Conservation (phyloP, 2,329 filamentous ascomycete genomes). For the Fusarium musae region DNA sequence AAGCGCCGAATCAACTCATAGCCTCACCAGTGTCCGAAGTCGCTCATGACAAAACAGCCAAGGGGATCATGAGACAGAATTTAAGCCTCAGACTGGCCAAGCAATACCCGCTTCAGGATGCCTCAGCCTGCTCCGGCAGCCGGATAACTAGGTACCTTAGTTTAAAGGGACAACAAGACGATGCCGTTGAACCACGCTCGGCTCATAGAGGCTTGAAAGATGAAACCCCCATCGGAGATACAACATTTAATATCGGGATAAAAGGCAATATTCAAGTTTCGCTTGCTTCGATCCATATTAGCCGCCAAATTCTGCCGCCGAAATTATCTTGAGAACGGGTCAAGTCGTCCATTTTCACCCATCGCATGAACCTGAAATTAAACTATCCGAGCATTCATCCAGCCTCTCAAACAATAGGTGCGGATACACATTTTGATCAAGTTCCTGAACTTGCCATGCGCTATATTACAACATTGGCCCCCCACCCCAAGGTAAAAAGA, state of each 20-base stretch:
- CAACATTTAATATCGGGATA: constrained; percentile 4
- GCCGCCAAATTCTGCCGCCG: constrained; percentile 30
- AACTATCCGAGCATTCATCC: constrained; percentile 14
- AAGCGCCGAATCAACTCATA: constrained; percentile 35
- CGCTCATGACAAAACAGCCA: constrained; percentile 36
- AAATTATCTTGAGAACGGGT: constrained; percentile 19
- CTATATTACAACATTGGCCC: constrained; percentile 19
- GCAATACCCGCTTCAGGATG: constrained; percentile 11
- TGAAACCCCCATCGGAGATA: constrained; percentile 7
- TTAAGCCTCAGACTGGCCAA: constrained; percentile 5
- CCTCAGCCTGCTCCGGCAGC: constrained; percentile 1
- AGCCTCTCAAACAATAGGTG: background rate
- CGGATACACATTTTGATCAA: constrained; percentile 19
- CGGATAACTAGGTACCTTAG: background rate
- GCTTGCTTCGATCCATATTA: constrained; percentile 19
- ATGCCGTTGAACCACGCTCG: constrained; percentile 10
- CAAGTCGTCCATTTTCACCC: constrained; percentile 17
- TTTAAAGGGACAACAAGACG: background rate
- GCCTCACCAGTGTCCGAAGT: constrained; percentile 41
- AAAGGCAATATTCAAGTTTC: constrained; percentile 18
- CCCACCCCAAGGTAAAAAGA: constrained; percentile 28
- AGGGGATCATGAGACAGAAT: constrained; percentile 9
- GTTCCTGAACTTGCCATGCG: constrained; percentile 32
- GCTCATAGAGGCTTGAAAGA: constrained; percentile 2
- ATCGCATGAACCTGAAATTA: constrained; percentile 22